Conservation (phyloP, 768 basidiomycete genomes). For the Tricholoma sp. region DNA sequence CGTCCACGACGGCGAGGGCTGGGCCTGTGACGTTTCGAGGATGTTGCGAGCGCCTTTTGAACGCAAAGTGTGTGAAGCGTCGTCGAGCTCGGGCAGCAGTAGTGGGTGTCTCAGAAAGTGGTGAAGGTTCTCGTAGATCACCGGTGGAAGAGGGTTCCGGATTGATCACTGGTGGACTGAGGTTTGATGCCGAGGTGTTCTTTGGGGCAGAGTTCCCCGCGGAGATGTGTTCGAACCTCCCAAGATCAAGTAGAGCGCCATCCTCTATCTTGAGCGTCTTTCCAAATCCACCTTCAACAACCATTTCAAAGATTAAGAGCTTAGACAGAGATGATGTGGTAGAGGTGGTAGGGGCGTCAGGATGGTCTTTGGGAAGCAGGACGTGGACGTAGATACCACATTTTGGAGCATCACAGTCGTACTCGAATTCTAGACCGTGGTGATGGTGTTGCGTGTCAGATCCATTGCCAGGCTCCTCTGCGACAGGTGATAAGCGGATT, state of each 20-base stretch:
- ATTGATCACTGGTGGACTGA: slow-evolving; percentile 1
- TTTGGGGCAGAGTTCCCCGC: slow-evolving; percentile 16
- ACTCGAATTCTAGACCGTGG: slow-evolving; percentile 86
- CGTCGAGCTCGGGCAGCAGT: slow-evolving; percentile 27
- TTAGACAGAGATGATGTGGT: slow-evolving; percentile 33
- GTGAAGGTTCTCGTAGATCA: neutral
- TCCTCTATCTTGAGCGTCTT: slow-evolving; percentile 69
- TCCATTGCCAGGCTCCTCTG: slow-evolving; percentile 38
- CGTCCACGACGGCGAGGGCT: slow-evolving; percentile 75
- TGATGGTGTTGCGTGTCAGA: slow-evolving; percentile 46
- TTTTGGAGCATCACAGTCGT: slow-evolving; percentile 85
- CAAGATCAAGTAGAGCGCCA: slow-evolving; percentile 76
- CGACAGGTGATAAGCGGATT: slow-evolving; percentile 68
- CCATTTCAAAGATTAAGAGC: slow-evolving; percentile 55
- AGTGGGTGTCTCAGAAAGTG: slow-evolving; percentile 7
- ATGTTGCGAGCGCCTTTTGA: slow-evolving; percentile 52
- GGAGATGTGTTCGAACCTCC: slow-evolving; percentile 53
- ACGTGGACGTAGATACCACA: slow-evolving; percentile 79
- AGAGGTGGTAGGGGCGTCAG: slow-evolving; percentile 39
- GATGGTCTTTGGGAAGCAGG: slow-evolving; percentile 61
- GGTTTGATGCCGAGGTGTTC: slow-evolving; percentile 11
- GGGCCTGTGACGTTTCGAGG: slow-evolving; percentile 60
- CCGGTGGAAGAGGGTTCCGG: slow-evolving; percentile 10
- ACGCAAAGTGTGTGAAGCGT: slow-evolving; percentile 65
- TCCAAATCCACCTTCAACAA: slow-evolving; percentile 82